phyloP scores from a whole-genome alignment of 768 basidiomycete genomes.

The Trametes cingulata region DNA sequence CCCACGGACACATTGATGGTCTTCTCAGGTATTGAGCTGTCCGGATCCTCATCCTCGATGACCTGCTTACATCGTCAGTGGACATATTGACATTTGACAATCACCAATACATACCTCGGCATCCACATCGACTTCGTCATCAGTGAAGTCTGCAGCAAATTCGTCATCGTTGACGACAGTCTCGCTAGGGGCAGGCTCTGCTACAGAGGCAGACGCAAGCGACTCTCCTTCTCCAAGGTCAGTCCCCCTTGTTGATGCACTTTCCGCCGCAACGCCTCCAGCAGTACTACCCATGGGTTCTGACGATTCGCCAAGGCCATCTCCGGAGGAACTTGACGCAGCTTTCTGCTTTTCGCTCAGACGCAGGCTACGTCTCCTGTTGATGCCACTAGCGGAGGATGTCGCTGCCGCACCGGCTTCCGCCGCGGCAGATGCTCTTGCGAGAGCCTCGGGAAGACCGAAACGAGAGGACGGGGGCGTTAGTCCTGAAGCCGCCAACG shows the following conservation, averaged over 20 bases:
- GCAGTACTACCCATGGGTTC: background rate
- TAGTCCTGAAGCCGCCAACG: conserved; percentile 77
- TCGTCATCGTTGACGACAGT: conserved; percentile 60
- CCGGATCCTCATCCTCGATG: conserved; percentile 82
- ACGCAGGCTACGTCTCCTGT: conserved; percentile 78
- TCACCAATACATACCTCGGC: conserved; percentile 53
- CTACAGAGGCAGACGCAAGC: conserved; percentile 32
- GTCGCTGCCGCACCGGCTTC: conserved; percentile 39
- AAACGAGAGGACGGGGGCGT: conserved; percentile 46
- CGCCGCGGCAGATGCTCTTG: conserved; percentile 35
- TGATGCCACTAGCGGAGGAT: conserved; percentile 34
- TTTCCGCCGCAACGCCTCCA: conserved; percentile 1
- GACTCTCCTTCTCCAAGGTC: conserved; percentile 21
- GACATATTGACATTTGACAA: background rate
- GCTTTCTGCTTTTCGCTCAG: conserved; percentile 66
- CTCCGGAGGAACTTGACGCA: conserved; percentile 12
- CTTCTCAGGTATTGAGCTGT: conserved; percentile 71
- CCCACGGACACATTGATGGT: conserved; percentile 83
- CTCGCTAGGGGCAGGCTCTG: conserved; percentile 54
- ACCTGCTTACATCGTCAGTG: conserved; percentile 45
- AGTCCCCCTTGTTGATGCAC: conserved; percentile 8
- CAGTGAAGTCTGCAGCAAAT: conserved; percentile 73
- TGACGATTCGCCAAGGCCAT: conserved; percentile 17
- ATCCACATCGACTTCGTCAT: conserved; percentile 82
- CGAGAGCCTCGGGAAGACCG: conserved; percentile 6